Conservation (phyloP, 495 filamentous ascomycete genomes). For the Daldinia decipiens region DNA sequence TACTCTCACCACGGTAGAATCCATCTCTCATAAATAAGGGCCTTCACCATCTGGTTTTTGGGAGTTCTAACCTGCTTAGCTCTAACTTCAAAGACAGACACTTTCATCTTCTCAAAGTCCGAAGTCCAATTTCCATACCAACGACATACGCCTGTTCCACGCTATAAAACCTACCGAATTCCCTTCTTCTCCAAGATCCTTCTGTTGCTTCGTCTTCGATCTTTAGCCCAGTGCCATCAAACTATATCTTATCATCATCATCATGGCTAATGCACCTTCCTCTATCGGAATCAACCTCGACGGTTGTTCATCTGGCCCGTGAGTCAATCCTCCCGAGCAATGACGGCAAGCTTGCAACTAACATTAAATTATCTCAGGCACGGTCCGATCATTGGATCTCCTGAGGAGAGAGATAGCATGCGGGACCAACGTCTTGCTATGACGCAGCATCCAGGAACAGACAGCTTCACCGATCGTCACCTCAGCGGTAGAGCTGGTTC, state of each 20-base stretch:
- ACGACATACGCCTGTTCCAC: background rate
- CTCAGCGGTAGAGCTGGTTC: background rate
- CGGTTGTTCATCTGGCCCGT: conserved; percentile 22
- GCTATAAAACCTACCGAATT: background rate
- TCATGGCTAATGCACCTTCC: conserved; percentile 15
- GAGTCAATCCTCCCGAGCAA: conserved; percentile 10
- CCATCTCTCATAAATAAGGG: conserved; percentile 25
- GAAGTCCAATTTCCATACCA: background rate
- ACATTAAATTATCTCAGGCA: conserved; percentile 15
- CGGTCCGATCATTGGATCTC: background rate
- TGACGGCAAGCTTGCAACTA: background rate
- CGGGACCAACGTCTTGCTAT: conserved; percentile 6
- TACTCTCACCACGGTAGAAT: conserved; percentile 9
- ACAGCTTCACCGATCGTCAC: conserved; percentile 19
- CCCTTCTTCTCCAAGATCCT: background rate
- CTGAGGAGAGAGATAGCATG: background rate
- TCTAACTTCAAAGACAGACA: conserved; percentile 10
- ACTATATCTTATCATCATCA: conserved; percentile 9
- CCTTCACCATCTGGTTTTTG: conserved; percentile 20
- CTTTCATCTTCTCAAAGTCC: background rate
- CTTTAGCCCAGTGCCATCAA: background rate
- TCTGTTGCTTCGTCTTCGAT: background rate
- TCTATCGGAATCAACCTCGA: conserved; percentile 10
- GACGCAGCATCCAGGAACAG: background rate
- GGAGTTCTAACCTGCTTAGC: conserved; percentile 2